Base-by-base conservation (phyloP, 257 asterid species). In the Penstemon davidsonii region DNA sequence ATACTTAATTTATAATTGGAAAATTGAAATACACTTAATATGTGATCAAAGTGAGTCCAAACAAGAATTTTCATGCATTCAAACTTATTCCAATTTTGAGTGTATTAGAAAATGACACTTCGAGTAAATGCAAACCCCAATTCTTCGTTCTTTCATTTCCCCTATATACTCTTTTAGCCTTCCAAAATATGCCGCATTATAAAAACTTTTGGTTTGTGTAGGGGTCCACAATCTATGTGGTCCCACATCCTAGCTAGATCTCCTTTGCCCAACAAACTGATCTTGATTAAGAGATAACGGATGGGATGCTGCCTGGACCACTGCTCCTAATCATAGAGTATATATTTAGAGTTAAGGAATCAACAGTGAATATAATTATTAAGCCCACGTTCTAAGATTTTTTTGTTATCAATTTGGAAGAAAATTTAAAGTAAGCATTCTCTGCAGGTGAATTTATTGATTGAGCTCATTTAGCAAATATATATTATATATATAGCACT, bases 31-130 rank as follows among this genome's bases (percentile, higher is more conserved):
- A 25, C 33, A 15, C 18, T 15, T 15, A 15, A 15, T 15, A 15
- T 15, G 18, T 15, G 18, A 15, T 15, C 18, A 15, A 15, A 15
- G 18, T 15, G 18, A 15, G 18, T 15, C 18, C 18, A 15, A 15
- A 15, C 18, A 15, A 15, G 18, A 15, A 15, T 15, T 15, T 15
- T 15, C 18, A 15, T 15, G 18, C 18, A 15, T 15, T 15, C 18
- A 15, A 15, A 59, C 18, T 60, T 4, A 59, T 55, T 45, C 47
- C 9, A 60, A 56, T 54, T 67, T 74, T 57, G 67, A 57, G 78
- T 80, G 78, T 68, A 78, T 62, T 3, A 69, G 84, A 76, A 73
- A 80, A 69, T 69, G 84, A 80, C 81, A 45, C 5, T 44, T 19
- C 18, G 13, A 8, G 49, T 71, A 74, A 62, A 55, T 67, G 60